These are phyloP conservation scores for Terana coerulea DNA, from an alignment of 768 basidiomycete genomes.

Conservation along the genomic window DNA sequence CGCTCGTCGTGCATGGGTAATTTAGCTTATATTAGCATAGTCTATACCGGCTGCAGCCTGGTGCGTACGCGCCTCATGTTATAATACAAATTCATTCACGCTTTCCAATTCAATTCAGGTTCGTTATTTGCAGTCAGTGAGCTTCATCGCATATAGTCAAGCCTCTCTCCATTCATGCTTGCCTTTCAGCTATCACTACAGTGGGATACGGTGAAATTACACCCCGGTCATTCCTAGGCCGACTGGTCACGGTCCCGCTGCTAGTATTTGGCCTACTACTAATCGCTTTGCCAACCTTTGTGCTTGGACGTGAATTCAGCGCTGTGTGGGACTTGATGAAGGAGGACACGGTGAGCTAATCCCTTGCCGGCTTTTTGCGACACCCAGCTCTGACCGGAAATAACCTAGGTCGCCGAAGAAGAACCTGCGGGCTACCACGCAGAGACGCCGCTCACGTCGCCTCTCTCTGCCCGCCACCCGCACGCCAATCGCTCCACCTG, in stretches of 20 bases:
- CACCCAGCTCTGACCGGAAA: too few species aligned
- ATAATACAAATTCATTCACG: too few species aligned
- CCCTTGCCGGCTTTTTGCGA: too few species aligned
- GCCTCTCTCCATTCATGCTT: neutral
- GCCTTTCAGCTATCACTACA: constrained; percentile 72
- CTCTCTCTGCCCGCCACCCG: neutral
- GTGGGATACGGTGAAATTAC: constrained; percentile 93
- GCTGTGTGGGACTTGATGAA: constrained; percentile 86
- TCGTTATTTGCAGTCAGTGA: constrained; percentile 73
- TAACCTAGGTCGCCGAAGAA: too few species aligned
- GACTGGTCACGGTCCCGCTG: constrained; percentile 80
- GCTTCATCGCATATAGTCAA: neutral
- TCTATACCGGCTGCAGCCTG: constrained; percentile 76
- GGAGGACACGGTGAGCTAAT: constrained; percentile 36
- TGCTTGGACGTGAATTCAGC: constrained; percentile 89
- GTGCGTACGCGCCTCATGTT: too few species aligned
- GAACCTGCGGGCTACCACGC: neutral
- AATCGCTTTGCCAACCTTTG: constrained; percentile 89
- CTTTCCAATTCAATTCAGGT: constrained; percentile 38
- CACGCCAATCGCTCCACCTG: constrained; percentile 2
- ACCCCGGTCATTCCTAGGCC: constrained; percentile 83
- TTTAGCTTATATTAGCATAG: constrained; percentile 24
- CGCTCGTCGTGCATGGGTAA: neutral
- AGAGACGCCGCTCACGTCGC: constrained; percentile 4
- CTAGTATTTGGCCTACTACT: constrained; percentile 84